Conservation (phyloP, 2,329 filamentous ascomycete species). For the Metarhizium anisopliae region DNA sequence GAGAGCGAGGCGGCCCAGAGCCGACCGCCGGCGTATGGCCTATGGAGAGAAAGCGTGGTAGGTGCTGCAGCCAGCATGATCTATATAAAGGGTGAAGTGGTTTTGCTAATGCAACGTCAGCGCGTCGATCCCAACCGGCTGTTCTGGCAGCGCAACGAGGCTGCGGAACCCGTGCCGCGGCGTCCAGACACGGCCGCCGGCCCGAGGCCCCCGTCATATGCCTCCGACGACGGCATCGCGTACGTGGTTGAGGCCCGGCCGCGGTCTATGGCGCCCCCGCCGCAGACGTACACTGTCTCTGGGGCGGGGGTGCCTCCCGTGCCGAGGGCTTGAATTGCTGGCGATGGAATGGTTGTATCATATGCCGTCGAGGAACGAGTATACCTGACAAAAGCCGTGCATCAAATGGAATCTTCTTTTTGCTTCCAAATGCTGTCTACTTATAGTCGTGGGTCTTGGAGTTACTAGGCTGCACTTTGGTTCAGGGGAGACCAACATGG, state of each 20-base stretch:
- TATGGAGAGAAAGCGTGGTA: slow-evolving; percentile 78
- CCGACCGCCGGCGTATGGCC: slow-evolving; percentile 74
- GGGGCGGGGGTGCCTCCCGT: background rate
- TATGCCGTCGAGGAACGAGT: background rate
- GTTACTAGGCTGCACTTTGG: too few relatives aligned
- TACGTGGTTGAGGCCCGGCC: slow-evolving; percentile 63
- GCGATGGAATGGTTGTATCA: background rate
- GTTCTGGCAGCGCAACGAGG: slow-evolving; percentile 65
- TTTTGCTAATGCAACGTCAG: slow-evolving; percentile 23
- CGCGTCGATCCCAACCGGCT: slow-evolving; percentile 72
- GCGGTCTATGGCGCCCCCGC: slow-evolving; percentile 48
- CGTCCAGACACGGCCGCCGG: slow-evolving; percentile 17
- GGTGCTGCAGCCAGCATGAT: slow-evolving; percentile 23
- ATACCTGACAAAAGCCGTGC: background rate
- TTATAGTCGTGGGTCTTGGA: too few relatives aligned
- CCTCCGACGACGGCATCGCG: slow-evolving; percentile 63
- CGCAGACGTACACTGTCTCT: background rate
- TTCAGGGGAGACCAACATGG: too few relatives aligned
- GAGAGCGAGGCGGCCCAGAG: slow-evolving; percentile 46
- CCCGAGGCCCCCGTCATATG: slow-evolving; percentile 63
- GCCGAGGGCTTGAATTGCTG: background rate
- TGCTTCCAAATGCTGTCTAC: too few relatives aligned
- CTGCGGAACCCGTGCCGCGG: slow-evolving; percentile 15
- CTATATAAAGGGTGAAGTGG: background rate
- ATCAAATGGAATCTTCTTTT: too few relatives aligned